Conservation (phyloP, 495 filamentous ascomycete species). For the Neurospora sp. region DNA sequence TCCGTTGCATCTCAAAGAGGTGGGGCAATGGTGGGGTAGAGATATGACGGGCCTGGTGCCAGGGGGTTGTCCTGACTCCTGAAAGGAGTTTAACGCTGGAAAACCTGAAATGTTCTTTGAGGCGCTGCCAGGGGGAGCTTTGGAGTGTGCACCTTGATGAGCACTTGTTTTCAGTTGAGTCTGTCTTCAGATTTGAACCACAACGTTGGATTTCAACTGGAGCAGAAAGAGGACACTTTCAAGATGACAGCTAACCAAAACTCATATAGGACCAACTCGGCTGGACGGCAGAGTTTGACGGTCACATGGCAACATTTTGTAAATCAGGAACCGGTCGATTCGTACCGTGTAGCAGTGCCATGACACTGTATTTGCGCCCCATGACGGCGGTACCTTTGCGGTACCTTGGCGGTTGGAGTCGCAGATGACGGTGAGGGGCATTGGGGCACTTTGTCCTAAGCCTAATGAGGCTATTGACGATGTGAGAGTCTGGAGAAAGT, state of each 20-base stretch:
- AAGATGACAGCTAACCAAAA: background rate
- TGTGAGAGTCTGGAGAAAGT: background rate
- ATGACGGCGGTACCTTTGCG: background rate
- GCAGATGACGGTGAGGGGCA: background rate
- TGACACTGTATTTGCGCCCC: background rate
- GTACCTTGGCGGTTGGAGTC: background rate
- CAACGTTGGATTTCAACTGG: background rate
- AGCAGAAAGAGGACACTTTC: background rate
- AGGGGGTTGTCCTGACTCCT: background rate
- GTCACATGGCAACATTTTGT: background rate
- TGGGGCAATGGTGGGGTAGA: conserved; percentile 5
- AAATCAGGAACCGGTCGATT: background rate
- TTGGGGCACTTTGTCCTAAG: background rate
- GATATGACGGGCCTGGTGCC: background rate
- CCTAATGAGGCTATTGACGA: background rate
- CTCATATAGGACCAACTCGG: background rate
- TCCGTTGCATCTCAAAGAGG: background rate
- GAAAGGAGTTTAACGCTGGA: background rate
- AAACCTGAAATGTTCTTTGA: background rate
- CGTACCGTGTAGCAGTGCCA: background rate
- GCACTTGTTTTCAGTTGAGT: background rate
- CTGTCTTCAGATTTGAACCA: background rate
- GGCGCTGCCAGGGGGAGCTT: background rate
- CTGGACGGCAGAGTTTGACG: background rate
- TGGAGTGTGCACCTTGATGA: background rate